Conservation (phyloP, 306 rosid genomes). For the Trifolium repens region DNA sequence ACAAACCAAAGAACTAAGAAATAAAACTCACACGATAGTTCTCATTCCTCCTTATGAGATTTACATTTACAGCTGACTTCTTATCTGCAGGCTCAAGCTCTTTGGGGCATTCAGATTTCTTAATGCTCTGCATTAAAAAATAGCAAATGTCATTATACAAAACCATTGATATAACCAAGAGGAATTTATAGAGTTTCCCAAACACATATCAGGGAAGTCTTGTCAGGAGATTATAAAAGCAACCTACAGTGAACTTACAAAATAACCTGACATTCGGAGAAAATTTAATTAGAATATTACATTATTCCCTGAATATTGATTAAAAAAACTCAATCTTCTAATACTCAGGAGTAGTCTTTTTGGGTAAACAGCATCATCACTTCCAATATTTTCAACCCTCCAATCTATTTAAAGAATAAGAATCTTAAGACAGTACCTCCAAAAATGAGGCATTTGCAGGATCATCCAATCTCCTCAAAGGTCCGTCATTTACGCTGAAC, state of each 20-base stretch:
- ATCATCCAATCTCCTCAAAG: conserved; percentile 94
- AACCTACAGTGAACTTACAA: conserved; percentile 15
- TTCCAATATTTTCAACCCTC: conserved; percentile 30
- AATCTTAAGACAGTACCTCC: conserved; percentile 59
- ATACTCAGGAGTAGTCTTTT: not conserved
- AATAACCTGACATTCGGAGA: conserved; percentile 16
- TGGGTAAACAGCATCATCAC: not conserved
- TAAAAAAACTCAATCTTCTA: conserved; percentile 33
- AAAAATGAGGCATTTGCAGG: conserved; percentile 91
- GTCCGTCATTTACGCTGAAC: conserved; percentile 88
- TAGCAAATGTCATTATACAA: conserved; percentile 27
- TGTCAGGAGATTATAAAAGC: conserved; percentile 5
- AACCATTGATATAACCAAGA: conserved; percentile 4
- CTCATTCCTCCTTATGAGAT: conserved; percentile 84
- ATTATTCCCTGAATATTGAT: conserved; percentile 20
- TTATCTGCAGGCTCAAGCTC: conserved; percentile 92
- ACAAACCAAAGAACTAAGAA: conserved; percentile 29
- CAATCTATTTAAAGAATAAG: conserved; percentile 16
- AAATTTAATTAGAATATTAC: conserved; percentile 19
- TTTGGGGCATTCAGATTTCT: conserved; percentile 88
- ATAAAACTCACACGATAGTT: conserved; percentile 75
- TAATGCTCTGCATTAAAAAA: conserved; percentile 74
- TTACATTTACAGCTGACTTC: conserved; percentile 81
- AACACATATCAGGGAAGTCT: conserved; percentile 11
- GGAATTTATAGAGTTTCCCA: conserved; percentile 27